Evolutionary conservation across 768 basidiomycete species (phyloP).

Genomic region (Mycena filopes): DNA sequence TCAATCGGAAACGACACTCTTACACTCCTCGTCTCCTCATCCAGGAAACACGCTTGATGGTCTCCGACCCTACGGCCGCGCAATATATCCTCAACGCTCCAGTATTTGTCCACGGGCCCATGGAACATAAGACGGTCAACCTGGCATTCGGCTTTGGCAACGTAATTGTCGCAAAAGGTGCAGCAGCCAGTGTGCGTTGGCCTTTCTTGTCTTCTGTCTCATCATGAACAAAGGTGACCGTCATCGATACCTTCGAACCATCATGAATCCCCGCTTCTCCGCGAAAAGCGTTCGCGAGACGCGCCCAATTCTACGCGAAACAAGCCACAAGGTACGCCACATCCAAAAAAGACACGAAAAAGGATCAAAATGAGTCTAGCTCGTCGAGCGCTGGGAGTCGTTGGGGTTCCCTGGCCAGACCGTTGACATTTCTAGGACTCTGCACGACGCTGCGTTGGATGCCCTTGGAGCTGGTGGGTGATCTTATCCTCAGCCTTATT

Average conservation of each 20-base stretch:
- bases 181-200: not conserved
- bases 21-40: not conserved
- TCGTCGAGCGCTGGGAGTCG: slow-evolving; percentile 7
- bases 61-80: slow-evolving; percentile 2
- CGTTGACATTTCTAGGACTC: not conserved
- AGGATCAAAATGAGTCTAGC: not conserved
- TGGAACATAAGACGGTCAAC: not conserved
- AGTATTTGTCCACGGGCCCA: not conserved
- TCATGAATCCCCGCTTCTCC: slow-evolving; percentile 2
- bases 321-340: not conserved
- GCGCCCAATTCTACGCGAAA: not conserved
- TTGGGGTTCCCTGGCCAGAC: slow-evolving; percentile 6
- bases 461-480: not conserved
- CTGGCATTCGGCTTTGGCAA: not conserved
- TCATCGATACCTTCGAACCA: slow-evolving; percentile 5
- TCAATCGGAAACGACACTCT: no score
- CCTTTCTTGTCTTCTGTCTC: not conserved
- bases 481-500: no score
- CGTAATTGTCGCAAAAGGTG: not conserved
- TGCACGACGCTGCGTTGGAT: slow-evolving; percentile 3
- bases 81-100: slow-evolving; percentile 7
- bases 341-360: not conserved
- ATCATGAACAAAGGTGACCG: not conserved
- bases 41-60: slow-evolving; percentile 10
- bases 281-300: not conserved